phyloP scores from a whole-genome alignment of 78 protist genomes.

The Neovahlkampfia damariscottae region DNA sequence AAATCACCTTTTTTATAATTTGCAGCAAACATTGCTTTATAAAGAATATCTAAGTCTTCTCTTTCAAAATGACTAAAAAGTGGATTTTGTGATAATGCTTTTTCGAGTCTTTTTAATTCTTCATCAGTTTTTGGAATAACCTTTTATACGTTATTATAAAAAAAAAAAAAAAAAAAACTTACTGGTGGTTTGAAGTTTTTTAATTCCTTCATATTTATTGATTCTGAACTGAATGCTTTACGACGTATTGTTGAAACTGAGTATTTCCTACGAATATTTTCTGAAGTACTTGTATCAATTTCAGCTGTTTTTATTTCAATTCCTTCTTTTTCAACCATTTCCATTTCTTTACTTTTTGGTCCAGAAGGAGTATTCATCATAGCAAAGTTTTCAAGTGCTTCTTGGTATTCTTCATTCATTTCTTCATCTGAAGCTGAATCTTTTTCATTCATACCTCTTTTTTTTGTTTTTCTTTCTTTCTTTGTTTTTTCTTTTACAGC shows the following conservation, averaged over 20 bases:
- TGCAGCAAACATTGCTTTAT: slow-evolving; percentile 12
- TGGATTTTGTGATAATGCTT: not conserved
- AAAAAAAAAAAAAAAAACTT: no score
- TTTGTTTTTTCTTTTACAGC: not conserved
- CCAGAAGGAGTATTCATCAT: not conserved
- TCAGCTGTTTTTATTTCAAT: no score
- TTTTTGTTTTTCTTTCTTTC: not conserved
- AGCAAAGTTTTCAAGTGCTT: not conserved
- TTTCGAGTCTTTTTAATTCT: not conserved
- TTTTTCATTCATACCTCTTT: not conserved
- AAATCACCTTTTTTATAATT: not conserved
- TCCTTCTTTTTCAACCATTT: not conserved
- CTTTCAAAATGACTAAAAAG: slow-evolving; percentile 17
- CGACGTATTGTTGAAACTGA: not conserved
- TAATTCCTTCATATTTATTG: not conserved
- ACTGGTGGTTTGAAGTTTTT: not conserved
- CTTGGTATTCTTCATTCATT: not conserved
- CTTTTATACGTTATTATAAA: no score
- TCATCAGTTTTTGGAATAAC: not conserved
- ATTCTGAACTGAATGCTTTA: not conserved
- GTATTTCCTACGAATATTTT: not conserved
- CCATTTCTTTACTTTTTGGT: not conserved
- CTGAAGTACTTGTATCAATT: no score
- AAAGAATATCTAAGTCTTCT: not conserved
- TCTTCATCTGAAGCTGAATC: not conserved